Percentiles rank a stretch among this genome's conserved stretches.
Evolutionary conservation across 2,329 filamentous ascomycete species (phyloP).

Genomic region (Drechslera avenae): DNA sequence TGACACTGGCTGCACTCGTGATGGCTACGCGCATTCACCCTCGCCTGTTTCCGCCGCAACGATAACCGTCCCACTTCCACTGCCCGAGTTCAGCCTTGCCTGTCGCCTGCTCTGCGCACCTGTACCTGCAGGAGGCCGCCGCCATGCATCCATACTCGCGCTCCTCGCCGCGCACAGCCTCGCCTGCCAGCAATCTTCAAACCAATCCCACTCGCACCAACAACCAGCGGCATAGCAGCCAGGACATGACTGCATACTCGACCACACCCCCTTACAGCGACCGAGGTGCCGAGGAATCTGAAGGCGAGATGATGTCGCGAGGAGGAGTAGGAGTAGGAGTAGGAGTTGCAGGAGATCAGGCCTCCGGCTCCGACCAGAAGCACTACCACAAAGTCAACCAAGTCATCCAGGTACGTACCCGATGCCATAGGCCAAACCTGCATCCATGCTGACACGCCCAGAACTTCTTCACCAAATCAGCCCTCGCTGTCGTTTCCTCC

Average conservation of each 20-base stretch:
- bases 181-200: conserved; percentile 72
- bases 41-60: conserved; percentile 42
- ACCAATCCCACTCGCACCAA: conserved; percentile 73
- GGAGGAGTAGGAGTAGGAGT: too few relatives aligned
- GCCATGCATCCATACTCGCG: conserved; percentile 86
- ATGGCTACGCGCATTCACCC: conserved; percentile 44
- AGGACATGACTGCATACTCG: conserved; percentile 58
- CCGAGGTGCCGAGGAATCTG: conserved; percentile 57
- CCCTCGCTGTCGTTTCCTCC: conserved; percentile 80
- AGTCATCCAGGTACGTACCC: conserved; percentile 76
- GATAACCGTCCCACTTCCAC: conserved; percentile 31
- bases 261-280: conserved; percentile 57
- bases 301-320: conserved; percentile 51
- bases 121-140: conserved; percentile 32
- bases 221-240: conserved; percentile 71
- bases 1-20: conserved; percentile 43
- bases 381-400: conserved; percentile 75
- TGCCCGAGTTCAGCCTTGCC: conserved; percentile 16
- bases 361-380: conserved; percentile 39
- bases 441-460: conserved; percentile 50
- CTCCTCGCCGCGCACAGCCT: conserved; percentile 71
- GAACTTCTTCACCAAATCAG: conserved; percentile 92
- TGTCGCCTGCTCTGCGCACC: conserved; percentile 8
- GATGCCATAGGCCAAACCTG: background rate
- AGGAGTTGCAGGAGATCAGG: too few relatives aligned